These are phyloP conservation scores for Paecilomyces variotii DNA, from an alignment of 2,329 filamentous ascomycete species.

Conservation along the genomic window DNA sequence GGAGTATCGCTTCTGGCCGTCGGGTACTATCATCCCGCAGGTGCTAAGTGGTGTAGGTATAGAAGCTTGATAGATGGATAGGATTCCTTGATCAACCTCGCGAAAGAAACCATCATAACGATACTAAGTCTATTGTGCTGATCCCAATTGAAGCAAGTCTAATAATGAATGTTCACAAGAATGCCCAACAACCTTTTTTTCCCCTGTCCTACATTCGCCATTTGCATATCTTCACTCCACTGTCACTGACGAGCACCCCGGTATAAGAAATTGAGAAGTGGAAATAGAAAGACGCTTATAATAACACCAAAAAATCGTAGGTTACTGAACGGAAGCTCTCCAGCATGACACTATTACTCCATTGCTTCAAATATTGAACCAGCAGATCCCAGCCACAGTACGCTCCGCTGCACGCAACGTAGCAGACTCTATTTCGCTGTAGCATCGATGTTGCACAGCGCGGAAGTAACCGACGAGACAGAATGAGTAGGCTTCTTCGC, in stretches of 20 bases:
- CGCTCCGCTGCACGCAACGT: not conserved
- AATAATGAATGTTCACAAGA: not conserved
- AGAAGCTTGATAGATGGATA: not conserved
- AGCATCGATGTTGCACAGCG: not conserved
- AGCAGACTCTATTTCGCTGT: not conserved
- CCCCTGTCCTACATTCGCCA: not conserved
- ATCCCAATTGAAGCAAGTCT: not conserved
- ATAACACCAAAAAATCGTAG: not conserved
- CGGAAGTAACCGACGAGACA: not conserved
- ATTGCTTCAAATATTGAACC: not conserved
- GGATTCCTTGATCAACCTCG: not conserved
- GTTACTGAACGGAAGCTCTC: not conserved
- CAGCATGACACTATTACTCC: not conserved
- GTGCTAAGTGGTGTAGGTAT: too few species aligned
- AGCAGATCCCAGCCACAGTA: not conserved
- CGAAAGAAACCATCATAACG: not conserved
- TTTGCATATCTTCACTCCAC: not conserved
- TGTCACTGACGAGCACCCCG: not conserved
- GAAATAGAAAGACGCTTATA: not conserved
- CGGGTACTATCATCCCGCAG: too few species aligned
- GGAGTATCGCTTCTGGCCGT: too few species aligned
- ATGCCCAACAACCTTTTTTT: not conserved
- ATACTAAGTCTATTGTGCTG: not conserved
- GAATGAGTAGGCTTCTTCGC: slow-evolving; percentile 6
- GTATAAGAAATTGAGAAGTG: not conserved